A percentile compares a stretch with the other conserved stretches of the same genome.
Conservation (phyloP, 2,329 filamentous ascomycete genomes). For the Magnaporthiopsis incrustans region DNA sequence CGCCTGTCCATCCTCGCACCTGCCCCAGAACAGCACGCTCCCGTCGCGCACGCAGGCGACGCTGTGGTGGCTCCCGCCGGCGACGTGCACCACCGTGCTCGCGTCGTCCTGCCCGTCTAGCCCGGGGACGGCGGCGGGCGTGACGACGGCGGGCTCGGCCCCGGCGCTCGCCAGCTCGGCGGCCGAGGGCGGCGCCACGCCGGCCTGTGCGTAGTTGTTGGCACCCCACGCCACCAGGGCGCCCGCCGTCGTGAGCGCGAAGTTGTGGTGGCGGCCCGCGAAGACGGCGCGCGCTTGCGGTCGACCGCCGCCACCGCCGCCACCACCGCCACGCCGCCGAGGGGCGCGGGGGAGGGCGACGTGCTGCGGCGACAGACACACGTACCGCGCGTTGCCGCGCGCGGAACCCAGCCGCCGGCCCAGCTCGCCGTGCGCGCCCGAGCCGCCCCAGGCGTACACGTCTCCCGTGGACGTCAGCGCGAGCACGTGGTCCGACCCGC, state of each 20-base stretch:
- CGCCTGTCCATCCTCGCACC: slow-evolving; percentile 28
- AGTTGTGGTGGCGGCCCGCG: slow-evolving; percentile 56
- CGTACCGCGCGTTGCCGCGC: not conserved
- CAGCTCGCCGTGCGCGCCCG: slow-evolving; percentile 25
- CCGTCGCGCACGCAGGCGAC: slow-evolving; percentile 27
- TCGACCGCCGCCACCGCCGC: not conserved
- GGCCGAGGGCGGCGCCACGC: slow-evolving; percentile 37
- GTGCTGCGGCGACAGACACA: slow-evolving; percentile 1
- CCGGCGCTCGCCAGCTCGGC: slow-evolving; percentile 28
- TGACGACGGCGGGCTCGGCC: slow-evolving; percentile 6
- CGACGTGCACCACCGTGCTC: slow-evolving; percentile 44
- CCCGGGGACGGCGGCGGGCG: not conserved
- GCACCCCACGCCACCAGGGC: slow-evolving; percentile 31
- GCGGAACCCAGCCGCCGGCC: not conserved
- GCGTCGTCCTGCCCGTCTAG: slow-evolving; percentile 30
- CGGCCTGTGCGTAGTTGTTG: slow-evolving; percentile 29
- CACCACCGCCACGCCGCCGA: not conserved
- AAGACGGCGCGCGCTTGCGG: slow-evolving; percentile 26
- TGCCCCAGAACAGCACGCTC: slow-evolving; percentile 30
- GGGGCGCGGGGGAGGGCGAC: not conserved
- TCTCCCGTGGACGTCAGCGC: slow-evolving; percentile 61
- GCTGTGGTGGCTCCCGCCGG: slow-evolving; percentile 52
- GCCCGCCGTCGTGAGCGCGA: slow-evolving; percentile 25
- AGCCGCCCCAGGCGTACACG: slow-evolving; percentile 73
- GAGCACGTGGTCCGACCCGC: slow-evolving; percentile 51